phyloP scores from a whole-genome alignment of 2,329 filamentous ascomycete genomes.

The Colletotrichum aenigma region DNA sequence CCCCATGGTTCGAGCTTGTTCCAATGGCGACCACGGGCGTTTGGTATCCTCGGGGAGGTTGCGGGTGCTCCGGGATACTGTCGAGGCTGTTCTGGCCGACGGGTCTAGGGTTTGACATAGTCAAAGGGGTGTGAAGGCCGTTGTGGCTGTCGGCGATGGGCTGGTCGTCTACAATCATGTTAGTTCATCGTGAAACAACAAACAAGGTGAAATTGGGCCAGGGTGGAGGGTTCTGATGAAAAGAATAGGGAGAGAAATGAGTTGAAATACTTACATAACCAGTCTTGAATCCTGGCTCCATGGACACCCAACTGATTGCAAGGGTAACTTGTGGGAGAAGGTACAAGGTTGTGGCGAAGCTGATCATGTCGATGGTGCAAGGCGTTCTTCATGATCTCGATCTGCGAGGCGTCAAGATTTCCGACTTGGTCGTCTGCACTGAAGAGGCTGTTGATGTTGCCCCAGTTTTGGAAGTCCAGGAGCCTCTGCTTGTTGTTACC shows the following conservation, averaged over 20 bases:
- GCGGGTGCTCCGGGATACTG: neutral
- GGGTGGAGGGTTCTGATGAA: neutral
- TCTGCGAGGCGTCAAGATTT: constrained; percentile 28
- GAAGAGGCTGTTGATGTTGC: constrained; percentile 31
- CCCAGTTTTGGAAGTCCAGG: constrained; percentile 25
- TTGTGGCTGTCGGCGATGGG: neutral
- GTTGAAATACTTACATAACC: constrained; percentile 38
- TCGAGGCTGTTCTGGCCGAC: neutral
- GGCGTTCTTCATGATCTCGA: constrained; percentile 32
- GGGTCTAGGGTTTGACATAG: neutral
- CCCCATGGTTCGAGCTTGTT: neutral
- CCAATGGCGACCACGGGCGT: neutral
- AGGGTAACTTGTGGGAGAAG: constrained; percentile 11
- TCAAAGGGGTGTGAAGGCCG: neutral
- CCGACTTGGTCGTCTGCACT: constrained; percentile 30
- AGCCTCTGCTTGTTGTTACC: constrained; percentile 35
- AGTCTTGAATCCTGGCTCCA: constrained; percentile 34
- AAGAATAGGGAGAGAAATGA: neutral
- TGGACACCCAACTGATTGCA: constrained; percentile 24
- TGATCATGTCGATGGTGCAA: constrained; percentile 33
- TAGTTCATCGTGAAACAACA: neutral
- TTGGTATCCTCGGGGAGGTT: neutral
- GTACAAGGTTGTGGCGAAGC: constrained; percentile 1
- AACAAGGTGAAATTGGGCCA: neutral
- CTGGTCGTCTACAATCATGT: neutral